Evolutionary conservation across 78 protist species (phyloP).

Genomic region (Polysphondylium violaceum): DNA sequence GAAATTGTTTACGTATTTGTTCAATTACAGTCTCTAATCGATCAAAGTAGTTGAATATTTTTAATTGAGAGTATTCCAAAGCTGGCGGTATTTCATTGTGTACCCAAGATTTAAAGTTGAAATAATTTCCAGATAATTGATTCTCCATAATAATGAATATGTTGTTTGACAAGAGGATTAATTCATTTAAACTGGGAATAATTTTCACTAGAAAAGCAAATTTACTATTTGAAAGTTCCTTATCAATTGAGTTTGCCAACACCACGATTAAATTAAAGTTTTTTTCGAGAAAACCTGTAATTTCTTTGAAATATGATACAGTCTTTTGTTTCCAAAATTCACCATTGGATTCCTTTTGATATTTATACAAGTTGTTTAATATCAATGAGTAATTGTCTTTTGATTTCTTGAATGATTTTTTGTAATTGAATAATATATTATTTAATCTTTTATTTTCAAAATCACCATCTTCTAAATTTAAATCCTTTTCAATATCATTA

Average conservation of each 20-base stretch:
- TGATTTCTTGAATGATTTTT: neutral
- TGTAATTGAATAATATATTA: neutral
- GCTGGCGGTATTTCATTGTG: too few species aligned
- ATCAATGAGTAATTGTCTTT: neutral
- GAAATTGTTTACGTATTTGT: neutral
- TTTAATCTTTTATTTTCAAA: too few species aligned
- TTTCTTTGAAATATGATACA: neutral
- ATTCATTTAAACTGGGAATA: neutral
- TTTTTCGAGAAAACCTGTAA: neutral
- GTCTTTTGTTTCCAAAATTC: constrained; percentile 35
- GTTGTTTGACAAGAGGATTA: neutral
- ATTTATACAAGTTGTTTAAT: constrained; percentile 24
- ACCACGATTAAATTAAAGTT: constrained; percentile 14
- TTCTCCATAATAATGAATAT: constrained; percentile 28
- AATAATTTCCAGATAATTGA: constrained; percentile 10
- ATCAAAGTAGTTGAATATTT: constrained; percentile 12
- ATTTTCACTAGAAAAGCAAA: neutral
- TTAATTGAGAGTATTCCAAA: constrained; percentile 10
- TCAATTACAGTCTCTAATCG: neutral
- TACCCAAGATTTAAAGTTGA: neutral
- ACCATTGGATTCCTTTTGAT: constrained; percentile 9
- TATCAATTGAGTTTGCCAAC: constrained; percentile 13
- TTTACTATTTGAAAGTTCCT: neutral
- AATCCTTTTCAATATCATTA: constrained; percentile 2
- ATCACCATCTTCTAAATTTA: neutral